Evolutionary conservation across 2,329 filamentous ascomycete genomes (phyloP).

Genomic region (Cytospora schulzeri): DNA sequence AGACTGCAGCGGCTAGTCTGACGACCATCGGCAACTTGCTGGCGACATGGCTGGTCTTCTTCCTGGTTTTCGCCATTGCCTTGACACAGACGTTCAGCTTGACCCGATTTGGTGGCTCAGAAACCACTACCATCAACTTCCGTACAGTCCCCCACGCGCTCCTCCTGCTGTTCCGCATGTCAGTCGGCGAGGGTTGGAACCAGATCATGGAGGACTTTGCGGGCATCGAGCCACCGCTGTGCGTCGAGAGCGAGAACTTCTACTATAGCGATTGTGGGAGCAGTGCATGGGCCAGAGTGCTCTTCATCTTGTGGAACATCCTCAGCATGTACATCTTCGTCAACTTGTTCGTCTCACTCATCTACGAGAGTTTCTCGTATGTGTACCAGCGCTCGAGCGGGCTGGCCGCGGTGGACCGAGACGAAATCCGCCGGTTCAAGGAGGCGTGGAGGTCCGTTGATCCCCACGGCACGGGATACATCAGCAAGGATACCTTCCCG

Average conservation of each 20-base stretch:
- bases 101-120: slow-evolving; percentile 77
- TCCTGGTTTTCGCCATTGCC: slow-evolving; percentile 94
- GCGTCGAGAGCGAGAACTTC: slow-evolving; percentile 71
- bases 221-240: slow-evolving; percentile 75
- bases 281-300: slow-evolving; percentile 78
- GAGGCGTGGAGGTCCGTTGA: slow-evolving; percentile 97
- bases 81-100: slow-evolving; percentile 94
- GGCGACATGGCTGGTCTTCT: slow-evolving; percentile 96
- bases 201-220: slow-evolving; percentile 95
- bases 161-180: slow-evolving; percentile 90
- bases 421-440: slow-evolving; percentile 96
- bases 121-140: slow-evolving; percentile 84
- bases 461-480: slow-evolving; percentile 87
- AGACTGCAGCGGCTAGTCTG: slow-evolving; percentile 93
- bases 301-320: slow-evolving; percentile 98
- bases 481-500: slow-evolving; percentile 86
- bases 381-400: slow-evolving; percentile 96
- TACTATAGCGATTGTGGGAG: slow-evolving; percentile 93
- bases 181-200: slow-evolving; percentile 96
- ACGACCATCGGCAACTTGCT: slow-evolving; percentile 87
- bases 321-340: slow-evolving; percentile 99
- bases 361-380: slow-evolving; percentile 99
- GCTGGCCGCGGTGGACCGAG: slow-evolving; percentile 85
- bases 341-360: slow-evolving; percentile 95
- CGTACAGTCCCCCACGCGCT: slow-evolving; percentile 91